These are phyloP conservation scores for Papiliotrema terrestris DNA, from an alignment of 1,284 basidiomycete species.

Conservation along the genomic window DNA sequence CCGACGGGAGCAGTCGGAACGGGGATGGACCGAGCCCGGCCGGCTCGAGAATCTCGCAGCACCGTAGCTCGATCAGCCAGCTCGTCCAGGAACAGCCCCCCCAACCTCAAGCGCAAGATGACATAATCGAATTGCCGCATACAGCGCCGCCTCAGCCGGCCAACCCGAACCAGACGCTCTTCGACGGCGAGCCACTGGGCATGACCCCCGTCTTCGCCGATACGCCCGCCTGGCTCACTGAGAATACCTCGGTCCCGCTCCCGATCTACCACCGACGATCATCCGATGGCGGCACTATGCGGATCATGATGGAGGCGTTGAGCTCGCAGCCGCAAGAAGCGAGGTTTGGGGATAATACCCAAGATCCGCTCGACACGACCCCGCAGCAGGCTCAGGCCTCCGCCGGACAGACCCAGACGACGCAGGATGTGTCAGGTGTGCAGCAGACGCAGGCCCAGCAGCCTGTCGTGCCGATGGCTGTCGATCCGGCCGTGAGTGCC, in stretches of 20 bases:
- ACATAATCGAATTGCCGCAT: background rate
- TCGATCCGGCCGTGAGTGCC: background rate
- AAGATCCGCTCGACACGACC: conserved; percentile 20
- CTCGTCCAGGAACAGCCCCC: background rate
- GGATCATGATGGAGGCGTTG: conserved; percentile 30
- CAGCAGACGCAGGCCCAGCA: no score
- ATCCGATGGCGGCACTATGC: conserved; percentile 24
- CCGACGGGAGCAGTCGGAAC: conserved; percentile 6
- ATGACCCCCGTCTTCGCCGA: conserved; percentile 30
- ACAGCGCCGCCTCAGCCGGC: background rate
- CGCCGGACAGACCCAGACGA: background rate
- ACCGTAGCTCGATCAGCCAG: conserved; percentile 2
- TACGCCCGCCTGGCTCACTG: conserved; percentile 31
- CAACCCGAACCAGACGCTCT: conserved; percentile 21
- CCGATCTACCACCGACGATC: conserved; percentile 32
- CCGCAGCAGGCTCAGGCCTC: background rate
- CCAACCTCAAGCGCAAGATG: background rate
- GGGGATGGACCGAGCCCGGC: conserved; percentile 7
- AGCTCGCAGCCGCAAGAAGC: background rate
- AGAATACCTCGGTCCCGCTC: conserved; percentile 19
- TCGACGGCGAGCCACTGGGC: conserved; percentile 21
- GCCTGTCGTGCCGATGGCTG: no score
- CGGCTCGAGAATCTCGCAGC: conserved; percentile 1
- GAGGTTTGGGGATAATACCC: conserved; percentile 9
- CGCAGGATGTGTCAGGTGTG: background rate